These are phyloP conservation scores for Annona cherimola DNA, from an alignment of 164 flowering plant genomes.

Conservation along the genomic window DNA sequence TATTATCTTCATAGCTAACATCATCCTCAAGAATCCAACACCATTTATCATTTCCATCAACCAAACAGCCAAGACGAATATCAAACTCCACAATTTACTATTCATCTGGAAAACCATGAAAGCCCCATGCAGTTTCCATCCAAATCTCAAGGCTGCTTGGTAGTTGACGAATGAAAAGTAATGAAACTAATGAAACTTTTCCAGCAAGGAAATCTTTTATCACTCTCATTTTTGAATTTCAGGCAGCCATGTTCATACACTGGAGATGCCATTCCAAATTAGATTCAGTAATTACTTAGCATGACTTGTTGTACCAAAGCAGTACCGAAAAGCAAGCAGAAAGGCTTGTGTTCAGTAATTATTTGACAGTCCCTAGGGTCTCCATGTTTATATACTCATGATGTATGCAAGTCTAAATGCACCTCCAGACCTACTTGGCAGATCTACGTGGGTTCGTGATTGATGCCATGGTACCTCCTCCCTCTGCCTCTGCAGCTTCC, in stretches of 20 bases:
- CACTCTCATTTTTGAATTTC: background rate
- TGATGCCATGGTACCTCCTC: conserved; percentile 78
- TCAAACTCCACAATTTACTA: no score
- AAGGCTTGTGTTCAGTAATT: background rate
- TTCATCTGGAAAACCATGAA: no score
- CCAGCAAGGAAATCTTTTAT: background rate
- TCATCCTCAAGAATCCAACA: no score
- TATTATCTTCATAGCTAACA: no score
- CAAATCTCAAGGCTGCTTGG: no score
- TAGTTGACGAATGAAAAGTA: no score
- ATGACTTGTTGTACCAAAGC: background rate
- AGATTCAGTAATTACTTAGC: no score
- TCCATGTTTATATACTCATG: background rate
- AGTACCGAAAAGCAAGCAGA: background rate
- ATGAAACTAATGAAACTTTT: no score
- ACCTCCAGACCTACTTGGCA: conserved; percentile 48
- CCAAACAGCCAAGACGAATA: no score
- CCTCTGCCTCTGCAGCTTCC: conserved; percentile 99
- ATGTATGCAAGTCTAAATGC: background rate
- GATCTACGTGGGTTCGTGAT: conserved; percentile 77
- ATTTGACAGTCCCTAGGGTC: background rate
- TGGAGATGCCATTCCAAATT: background rate
- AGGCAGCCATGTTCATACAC: background rate
- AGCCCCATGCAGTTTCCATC: no score
- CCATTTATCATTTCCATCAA: no score